Conservation (phyloP, 139 green algal species). For the Zygnema cylindricum region DNA sequence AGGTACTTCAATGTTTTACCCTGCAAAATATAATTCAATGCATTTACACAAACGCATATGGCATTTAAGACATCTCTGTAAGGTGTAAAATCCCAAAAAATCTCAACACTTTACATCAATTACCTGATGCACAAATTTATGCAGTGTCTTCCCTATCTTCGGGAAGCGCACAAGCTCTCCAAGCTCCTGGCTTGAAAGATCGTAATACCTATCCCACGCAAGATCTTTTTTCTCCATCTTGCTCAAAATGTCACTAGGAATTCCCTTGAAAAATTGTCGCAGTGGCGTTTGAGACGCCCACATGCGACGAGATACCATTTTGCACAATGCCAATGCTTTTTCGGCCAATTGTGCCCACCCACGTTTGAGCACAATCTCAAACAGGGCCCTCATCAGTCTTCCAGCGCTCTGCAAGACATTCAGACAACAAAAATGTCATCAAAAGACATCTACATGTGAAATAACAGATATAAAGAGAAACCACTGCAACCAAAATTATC, state of each 20-base stretch:
- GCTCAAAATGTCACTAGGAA: conserved; percentile 66
- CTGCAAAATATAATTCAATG: not conserved
- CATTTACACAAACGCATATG: too few relatives aligned
- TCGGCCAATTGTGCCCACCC: conserved; percentile 90
- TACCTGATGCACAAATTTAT: conserved; percentile 95
- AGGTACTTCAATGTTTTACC: too few relatives aligned
- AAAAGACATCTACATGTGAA: too few relatives aligned
- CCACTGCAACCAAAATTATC: too few relatives aligned
- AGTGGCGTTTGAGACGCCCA: conserved; percentile 91
- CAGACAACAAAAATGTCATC: too few relatives aligned
- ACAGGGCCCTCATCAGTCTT: conserved; percentile 94
- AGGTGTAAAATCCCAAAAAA: too few relatives aligned
- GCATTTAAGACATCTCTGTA: too few relatives aligned
- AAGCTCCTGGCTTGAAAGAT: conserved; percentile 87
- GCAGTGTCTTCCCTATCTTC: conserved; percentile 95
- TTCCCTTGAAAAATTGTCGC: conserved; percentile 65
- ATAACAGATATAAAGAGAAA: too few relatives aligned
- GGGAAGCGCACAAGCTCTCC: conserved; percentile 92
- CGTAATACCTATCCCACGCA: conserved; percentile 96
- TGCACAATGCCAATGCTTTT: conserved; percentile 87
- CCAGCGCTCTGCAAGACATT: conserved; percentile 72
- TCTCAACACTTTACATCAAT: too few relatives aligned
- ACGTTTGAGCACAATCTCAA: conserved; percentile 93
- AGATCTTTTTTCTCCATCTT: conserved; percentile 93
- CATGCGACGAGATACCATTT: conserved; percentile 91